Percentiles rank a stretch among this genome's conserved stretches.
These are phyloP conservation scores for Cyclotella atomus DNA, from an alignment of 108 stramenopile species.

Conservation along the genomic window DNA sequence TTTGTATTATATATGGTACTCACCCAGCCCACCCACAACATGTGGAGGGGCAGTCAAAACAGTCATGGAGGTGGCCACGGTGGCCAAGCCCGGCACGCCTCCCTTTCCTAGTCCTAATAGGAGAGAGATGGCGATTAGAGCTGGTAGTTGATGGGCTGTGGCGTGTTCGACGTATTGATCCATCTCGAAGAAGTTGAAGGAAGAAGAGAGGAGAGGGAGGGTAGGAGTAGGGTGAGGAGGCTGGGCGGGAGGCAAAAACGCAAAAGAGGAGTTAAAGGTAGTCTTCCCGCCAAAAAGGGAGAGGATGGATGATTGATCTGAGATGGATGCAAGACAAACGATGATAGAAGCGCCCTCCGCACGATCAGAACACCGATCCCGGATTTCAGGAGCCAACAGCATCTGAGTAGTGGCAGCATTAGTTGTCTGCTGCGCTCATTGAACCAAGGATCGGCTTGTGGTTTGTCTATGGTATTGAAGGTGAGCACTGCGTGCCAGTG, in stretches of 20 bases:
- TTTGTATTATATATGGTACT: not conserved
- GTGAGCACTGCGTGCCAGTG: too few species aligned
- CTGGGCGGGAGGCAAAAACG: not conserved
- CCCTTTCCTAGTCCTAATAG: slow-evolving; percentile 61
- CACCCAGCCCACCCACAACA: slow-evolving; percentile 44
- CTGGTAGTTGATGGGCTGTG: slow-evolving; percentile 31
- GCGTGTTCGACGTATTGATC: slow-evolving; percentile 42
- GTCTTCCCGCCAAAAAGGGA: too few species aligned
- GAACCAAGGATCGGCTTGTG: too few species aligned
- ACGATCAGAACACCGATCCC: too few species aligned
- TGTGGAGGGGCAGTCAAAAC: slow-evolving; percentile 51
- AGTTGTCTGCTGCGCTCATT: too few species aligned
- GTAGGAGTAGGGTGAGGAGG: not conserved
- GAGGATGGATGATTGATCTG: too few species aligned
- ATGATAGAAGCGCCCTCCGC: too few species aligned
- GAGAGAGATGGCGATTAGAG: slow-evolving; percentile 46
- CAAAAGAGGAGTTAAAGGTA: too few species aligned
- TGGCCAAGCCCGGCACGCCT: slow-evolving; percentile 60
- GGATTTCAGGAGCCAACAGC: too few species aligned
- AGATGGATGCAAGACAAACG: too few species aligned
- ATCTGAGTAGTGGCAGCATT: too few species aligned
- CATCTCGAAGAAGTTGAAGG: slow-evolving; percentile 20
- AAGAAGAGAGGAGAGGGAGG: not conserved
- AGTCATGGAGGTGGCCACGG: slow-evolving; percentile 52
- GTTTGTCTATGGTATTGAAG: too few species aligned